These are phyloP conservation scores for Backusella luteola DNA, from an alignment of 192 early-diverging fungal species.

Conservation along the genomic window DNA sequence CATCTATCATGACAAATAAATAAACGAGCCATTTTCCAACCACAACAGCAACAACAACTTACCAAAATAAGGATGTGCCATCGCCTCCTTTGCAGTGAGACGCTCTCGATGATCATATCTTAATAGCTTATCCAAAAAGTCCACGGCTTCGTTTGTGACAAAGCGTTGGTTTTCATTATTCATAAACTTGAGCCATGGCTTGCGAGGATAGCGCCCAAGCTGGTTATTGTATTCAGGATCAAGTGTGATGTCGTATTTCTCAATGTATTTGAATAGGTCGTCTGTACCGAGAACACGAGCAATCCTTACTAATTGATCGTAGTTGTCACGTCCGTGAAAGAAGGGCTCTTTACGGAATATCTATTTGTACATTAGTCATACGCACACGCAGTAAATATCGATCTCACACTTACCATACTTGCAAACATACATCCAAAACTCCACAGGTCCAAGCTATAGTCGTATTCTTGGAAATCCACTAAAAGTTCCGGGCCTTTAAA, in stretches of 20 bases:
- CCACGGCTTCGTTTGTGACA: constrained; percentile 79
- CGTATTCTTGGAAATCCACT: constrained; percentile 98
- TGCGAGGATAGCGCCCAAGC: constrained; percentile 74
- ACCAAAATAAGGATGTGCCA: constrained; percentile 81
- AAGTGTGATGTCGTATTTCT: constrained; percentile 94
- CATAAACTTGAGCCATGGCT: constrained; percentile 82
- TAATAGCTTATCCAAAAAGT: constrained; percentile 91
- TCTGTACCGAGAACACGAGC: constrained; percentile 97
- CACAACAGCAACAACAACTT: not conserved
- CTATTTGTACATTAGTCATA: constrained; percentile 35
- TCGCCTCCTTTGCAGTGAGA: constrained; percentile 82
- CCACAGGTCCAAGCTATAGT: constrained; percentile 99
- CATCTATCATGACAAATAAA: not conserved
- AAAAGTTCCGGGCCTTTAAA: constrained; percentile 99
- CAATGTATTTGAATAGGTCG: constrained; percentile 87
- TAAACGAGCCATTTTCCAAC: not conserved
- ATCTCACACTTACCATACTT: constrained; percentile 74
- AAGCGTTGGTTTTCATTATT: constrained; percentile 82
- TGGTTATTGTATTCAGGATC: constrained; percentile 90
- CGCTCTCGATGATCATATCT: constrained; percentile 93
- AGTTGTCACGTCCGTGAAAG: constrained; percentile 98
- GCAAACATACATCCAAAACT: constrained; percentile 99
- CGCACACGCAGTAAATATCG: no score
- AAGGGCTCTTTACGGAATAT: constrained; percentile 99
- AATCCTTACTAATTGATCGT: constrained; percentile 99